Conservation (phyloP, 805 yeast species). For the Cyberlindnera maritima region DNA sequence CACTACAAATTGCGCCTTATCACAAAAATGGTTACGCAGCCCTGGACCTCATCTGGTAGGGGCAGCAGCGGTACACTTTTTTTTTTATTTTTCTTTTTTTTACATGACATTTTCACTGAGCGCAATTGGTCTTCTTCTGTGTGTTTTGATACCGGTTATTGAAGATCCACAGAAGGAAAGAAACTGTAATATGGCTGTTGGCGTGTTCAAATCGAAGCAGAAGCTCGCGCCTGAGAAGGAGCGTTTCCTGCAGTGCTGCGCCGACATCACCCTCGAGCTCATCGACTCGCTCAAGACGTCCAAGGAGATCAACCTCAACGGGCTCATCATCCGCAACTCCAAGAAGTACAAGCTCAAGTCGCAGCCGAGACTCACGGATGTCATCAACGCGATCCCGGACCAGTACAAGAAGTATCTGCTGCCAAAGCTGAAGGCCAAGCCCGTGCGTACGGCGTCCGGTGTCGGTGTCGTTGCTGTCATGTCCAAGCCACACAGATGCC, state of each 20-base stretch:
- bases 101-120: conserved; percentile 5
- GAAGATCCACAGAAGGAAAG: background rate
- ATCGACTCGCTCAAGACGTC: conserved; percentile 72
- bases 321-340: conserved; percentile 78
- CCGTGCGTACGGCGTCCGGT: conserved; percentile 97
- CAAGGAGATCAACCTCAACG: conserved; percentile 85
- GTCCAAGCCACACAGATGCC: conserved; percentile 99
- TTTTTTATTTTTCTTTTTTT: conserved; percentile 1
- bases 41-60: conserved; percentile 4
- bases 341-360: conserved; percentile 88
- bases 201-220: conserved; percentile 42
- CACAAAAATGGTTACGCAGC: background rate
- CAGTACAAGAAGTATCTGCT: conserved; percentile 87
- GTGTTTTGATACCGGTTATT: background rate
- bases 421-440: conserved; percentile 96
- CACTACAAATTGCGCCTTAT: too few relatives aligned
- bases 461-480: conserved; percentile 99
- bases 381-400: conserved; percentile 92
- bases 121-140: conserved; percentile 4
- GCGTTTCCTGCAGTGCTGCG: conserved; percentile 87
- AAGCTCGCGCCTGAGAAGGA: conserved; percentile 89
- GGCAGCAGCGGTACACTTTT: background rate
- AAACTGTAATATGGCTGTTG: conserved; percentile 32
- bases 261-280: conserved; percentile 84
- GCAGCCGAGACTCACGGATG: conserved; percentile 94